These are phyloP conservation scores for Ananas comosus DNA, from an alignment of 176 grass and related monocot genomes.

Conservation along the genomic window DNA sequence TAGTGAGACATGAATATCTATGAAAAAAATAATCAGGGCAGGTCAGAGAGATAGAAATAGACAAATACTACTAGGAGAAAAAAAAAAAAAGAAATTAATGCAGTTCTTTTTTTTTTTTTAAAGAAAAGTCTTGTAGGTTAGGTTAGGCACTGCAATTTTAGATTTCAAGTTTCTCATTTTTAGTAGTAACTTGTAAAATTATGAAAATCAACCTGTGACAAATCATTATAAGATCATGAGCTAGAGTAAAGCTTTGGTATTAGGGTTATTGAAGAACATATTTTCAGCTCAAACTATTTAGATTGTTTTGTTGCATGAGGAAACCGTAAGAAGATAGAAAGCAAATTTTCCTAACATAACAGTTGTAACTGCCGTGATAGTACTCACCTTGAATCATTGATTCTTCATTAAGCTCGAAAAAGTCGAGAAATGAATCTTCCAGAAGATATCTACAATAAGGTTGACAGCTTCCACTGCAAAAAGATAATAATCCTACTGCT, in stretches of 20 bases:
- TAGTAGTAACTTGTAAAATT: neutral
- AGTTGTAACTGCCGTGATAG: neutral
- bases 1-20: neutral
- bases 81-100: no score
- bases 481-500: neutral
- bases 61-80: neutral
- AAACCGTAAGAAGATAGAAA: neutral
- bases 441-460: slow-evolving; percentile 77
- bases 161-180: neutral
- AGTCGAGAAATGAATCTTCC: slow-evolving; percentile 74
- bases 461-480: slow-evolving; percentile 75
- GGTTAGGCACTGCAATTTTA: neutral
- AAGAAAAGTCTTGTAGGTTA: neutral
- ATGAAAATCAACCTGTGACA: neutral
- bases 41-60: neutral
- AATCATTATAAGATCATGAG: neutral
- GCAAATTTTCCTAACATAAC: neutral
- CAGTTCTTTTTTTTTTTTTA: no score
- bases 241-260: no score
- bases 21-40: neutral
- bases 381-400: slow-evolving; percentile 77
- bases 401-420: slow-evolving; percentile 55
- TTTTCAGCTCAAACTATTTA: no score
- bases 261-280: no score
- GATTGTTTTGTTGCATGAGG: neutral